phyloP scores from a whole-genome alignment of 2,329 filamentous ascomycete genomes.

The Diaporthe sp. region DNA sequence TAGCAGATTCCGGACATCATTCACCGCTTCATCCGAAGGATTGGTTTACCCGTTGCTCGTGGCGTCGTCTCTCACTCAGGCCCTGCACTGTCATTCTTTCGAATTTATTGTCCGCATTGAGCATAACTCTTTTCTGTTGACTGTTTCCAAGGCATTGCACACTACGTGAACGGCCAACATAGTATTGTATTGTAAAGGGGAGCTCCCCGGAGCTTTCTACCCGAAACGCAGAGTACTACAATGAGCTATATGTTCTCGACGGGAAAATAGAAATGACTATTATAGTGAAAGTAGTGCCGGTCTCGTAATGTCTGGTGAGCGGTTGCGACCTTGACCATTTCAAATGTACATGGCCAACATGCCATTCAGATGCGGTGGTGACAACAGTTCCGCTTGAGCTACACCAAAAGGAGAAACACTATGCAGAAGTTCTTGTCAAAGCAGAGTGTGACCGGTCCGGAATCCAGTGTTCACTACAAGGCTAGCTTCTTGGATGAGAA shows the following conservation, averaged over 20 bases:
- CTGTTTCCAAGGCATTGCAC: too few relatives aligned
- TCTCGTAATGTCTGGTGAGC: neutral
- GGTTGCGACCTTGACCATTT: neutral
- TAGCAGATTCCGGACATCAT: too few relatives aligned
- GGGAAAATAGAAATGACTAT: neutral
- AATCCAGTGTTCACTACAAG: neutral
- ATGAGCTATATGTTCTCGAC: neutral
- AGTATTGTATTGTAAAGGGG: neutral
- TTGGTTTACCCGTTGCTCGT: too few relatives aligned
- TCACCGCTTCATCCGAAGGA: too few relatives aligned
- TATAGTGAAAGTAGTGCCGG: neutral
- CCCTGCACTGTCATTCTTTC: too few relatives aligned
- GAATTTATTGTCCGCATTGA: too few relatives aligned
- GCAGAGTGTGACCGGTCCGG: neutral
- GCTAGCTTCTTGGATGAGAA: too few relatives aligned
- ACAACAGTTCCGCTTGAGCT: neutral
- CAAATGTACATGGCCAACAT: neutral
- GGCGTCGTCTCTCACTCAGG: too few relatives aligned
- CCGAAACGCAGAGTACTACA: neutral
- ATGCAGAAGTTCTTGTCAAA: neutral
- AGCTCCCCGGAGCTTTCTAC: neutral
- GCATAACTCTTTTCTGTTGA: too few relatives aligned
- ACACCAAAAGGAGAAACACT: neutral
- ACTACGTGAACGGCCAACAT: too few relatives aligned
- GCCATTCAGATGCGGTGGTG: neutral